Conservation (phyloP, 305 asterid species). For the Salvia sclarea region DNA sequence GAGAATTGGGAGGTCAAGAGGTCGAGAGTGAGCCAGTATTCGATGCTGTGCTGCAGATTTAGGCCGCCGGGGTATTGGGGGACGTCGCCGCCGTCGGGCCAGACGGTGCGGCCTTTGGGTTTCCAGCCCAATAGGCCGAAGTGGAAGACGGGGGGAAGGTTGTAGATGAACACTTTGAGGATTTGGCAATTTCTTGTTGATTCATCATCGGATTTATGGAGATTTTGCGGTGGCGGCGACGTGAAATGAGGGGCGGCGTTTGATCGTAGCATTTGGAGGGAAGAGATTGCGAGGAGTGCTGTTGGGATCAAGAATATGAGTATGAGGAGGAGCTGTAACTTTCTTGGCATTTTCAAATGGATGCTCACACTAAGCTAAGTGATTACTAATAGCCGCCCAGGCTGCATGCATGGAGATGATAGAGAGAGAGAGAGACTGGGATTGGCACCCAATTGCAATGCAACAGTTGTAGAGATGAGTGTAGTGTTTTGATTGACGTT, state of each 20-base stretch:
- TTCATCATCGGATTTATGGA: constrained; percentile 4
- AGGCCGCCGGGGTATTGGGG: constrained; percentile 77
- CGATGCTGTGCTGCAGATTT: constrained; percentile 80
- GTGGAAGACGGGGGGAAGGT: constrained; percentile 69
- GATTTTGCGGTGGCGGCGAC: constrained; percentile 26
- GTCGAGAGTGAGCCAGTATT: constrained; percentile 78
- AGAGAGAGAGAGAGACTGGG: not conserved
- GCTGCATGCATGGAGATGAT: constrained; percentile 35
- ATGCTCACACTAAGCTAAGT: too few species aligned
- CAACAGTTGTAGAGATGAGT: not conserved
- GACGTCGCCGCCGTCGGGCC: constrained; percentile 53
- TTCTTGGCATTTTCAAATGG: constrained; percentile 33
- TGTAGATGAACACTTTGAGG: constrained; percentile 72
- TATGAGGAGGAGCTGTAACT: not conserved
- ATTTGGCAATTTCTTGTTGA: constrained; percentile 37
- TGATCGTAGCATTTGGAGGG: constrained; percentile 53
- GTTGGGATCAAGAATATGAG: constrained; percentile 39
- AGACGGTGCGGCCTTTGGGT: constrained; percentile 38
- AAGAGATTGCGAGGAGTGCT: constrained; percentile 46
- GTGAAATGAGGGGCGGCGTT: constrained; percentile 33
- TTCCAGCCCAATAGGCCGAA: constrained; percentile 69
- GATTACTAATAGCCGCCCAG: not conserved
- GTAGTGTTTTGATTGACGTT: too few species aligned
- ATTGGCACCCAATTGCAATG: too few species aligned
- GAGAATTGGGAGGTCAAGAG: constrained; percentile 58